Evolutionary conservation across 2,329 filamentous ascomycete genomes (phyloP), one percentile per base, ranked within the genome.

Genomic region (Trichophyton verrucosum): DNA sequence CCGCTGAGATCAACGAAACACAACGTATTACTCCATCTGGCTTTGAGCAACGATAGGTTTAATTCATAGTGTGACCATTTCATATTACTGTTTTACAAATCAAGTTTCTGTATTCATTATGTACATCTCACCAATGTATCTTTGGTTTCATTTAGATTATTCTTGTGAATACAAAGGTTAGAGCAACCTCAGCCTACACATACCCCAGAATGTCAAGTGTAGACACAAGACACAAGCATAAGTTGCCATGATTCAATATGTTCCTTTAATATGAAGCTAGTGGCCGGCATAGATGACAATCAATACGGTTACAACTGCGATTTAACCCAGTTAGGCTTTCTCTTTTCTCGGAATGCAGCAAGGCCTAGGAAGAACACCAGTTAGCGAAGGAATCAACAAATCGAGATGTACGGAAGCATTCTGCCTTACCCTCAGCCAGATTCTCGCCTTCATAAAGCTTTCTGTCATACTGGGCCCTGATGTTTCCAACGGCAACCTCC

Each of bases 341-440:
- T 82, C 82, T 96, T 96, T 74, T 88, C 86, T 3, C 86, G 86
- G 80, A 96, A 96, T n/a, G 91, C 91, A 73, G 85, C 84, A 89
- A 95, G 82, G 6, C 80, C 77, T 75, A 30, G 20, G n/a, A 40
- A 59, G 47, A 20, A 44, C 7, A 15, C 33, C 7, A 8, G 15
- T 27, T 11, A 51, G 33, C 8, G 30, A 53, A 7, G 61, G 17
- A 36, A 51, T 17, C 2, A 30, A 6, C n/a, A 13, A 24, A 33
- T 22, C 2, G 36, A 13, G 47, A 22, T 17, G 51, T 49, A 24
- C n/a, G 3, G 33, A 20, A 8, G 40, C 9, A 38, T 36, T 3
- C 33, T 13, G 27, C 57, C 89, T 89, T 73, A 95, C 87, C 81
- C 95, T 96, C 76, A 96, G 89, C 57, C 3, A 64, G 13, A 74